A percentile compares a stretch with the other conserved stretches of the same genome.
Evolutionary conservation across 2,329 filamentous ascomycete genomes (phyloP).

Genomic region (Pseudocercospora macadamiae): DNA sequence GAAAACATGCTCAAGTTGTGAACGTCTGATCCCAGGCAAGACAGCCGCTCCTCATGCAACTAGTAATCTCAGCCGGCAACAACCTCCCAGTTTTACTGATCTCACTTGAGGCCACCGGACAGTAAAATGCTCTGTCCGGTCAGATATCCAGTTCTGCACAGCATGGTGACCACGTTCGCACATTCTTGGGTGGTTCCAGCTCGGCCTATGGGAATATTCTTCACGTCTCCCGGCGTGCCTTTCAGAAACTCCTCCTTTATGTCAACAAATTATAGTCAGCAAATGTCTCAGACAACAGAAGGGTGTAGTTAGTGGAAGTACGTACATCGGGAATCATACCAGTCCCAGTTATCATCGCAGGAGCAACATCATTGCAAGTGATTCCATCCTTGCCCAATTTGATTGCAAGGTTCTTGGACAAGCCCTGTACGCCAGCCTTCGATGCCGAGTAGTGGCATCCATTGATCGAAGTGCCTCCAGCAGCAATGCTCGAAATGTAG

Average conservation of each 20-base stretch:
- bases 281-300: too few relatives aligned
- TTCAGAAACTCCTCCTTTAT: constrained; percentile 50
- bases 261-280: too few relatives aligned
- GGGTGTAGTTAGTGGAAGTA: too few relatives aligned
- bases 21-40: too few relatives aligned
- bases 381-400: constrained; percentile 65
- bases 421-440: constrained; percentile 58
- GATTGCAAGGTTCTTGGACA: constrained; percentile 66
- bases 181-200: constrained; percentile 63
- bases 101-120: constrained; percentile 37
- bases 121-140: constrained; percentile 37
- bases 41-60: too few relatives aligned
- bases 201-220: constrained; percentile 62
- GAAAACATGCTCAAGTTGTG: too few relatives aligned
- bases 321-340: constrained; percentile 64
- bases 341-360: constrained; percentile 65
- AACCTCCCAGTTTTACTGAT: too few relatives aligned
- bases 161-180: constrained; percentile 64
- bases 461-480: constrained; percentile 66
- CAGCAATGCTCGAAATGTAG: constrained; percentile 67
- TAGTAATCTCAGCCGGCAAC: too few relatives aligned
- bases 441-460: constrained; percentile 38
- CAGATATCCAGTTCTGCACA: constrained; percentile 61
- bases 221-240: constrained; percentile 57
- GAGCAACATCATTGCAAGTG: constrained; percentile 70